Base-by-base conservation (phyloP, 768 basidiomycete genomes). In the Pluteus cervinus region DNA sequence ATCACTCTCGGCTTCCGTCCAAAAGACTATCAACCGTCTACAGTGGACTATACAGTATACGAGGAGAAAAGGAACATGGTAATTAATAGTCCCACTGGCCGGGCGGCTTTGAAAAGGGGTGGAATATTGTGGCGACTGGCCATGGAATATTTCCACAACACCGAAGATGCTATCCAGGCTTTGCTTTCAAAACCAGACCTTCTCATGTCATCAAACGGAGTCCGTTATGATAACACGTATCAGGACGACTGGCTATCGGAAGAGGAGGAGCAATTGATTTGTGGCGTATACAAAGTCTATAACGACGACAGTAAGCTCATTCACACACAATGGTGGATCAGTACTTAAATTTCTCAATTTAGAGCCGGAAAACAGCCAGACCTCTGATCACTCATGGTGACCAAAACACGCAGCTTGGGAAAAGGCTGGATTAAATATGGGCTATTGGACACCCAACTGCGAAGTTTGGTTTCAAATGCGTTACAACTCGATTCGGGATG, bases 41-140 rank as follows among this genome's bases (percentile, higher is more conserved):
- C 23, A 24, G 32, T 20, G 21, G 39, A 32, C 7, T 40, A 40
- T 25, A 17, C 18, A 14, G 10, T 24, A 5, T 33, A 39, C 16
- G 38, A 39, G 26, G 38, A 18, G 7, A 29, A 24, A 11, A 23
- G 39, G 9, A 26, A 33, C 12, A 24, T 22, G 9, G 26, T 40
- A 18, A 24, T 40, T 8, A 16, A 20, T 17, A 25, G 39, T 12
- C 39, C 39, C 20, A 26, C 29, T 34, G 39, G 39, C 2, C 32
- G 39, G 3, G 24, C 39, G 14, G 39, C 39, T 8, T 20, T 40
- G 32, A n/a, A 33, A 21, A 33, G 16, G 30, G 38, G 38, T 5
- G 30, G 38, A 14, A 39, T 39, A 21, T 24, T 40, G 18, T 40
- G 39, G 39, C 32, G 39, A 15, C 32, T 40, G 32, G 21, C 32